phyloP scores from a whole-genome alignment of 2,329 filamentous ascomycete genomes.

The Aspergillus eucalypticola region DNA sequence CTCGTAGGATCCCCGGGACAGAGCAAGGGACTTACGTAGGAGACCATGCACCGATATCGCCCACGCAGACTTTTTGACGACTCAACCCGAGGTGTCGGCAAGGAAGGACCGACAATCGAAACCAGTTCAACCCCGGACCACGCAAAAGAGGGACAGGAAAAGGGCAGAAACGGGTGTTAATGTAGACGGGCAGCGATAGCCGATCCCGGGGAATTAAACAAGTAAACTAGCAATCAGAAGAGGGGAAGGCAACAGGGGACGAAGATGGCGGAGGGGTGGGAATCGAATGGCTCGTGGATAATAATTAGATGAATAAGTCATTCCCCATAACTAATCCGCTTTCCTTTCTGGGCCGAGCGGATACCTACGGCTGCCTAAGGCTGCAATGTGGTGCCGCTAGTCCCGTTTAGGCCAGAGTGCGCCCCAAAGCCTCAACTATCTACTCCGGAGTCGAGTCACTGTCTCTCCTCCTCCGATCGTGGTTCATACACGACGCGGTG shows the following conservation, averaged over 20 bases:
- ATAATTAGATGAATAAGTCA: slow-evolving; percentile 9
- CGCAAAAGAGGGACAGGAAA: neutral
- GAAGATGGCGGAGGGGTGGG: slow-evolving; percentile 2
- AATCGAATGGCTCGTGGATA: slow-evolving; percentile 4
- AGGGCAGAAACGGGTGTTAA: neutral
- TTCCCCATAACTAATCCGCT: slow-evolving; percentile 7
- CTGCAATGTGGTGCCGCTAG: neutral
- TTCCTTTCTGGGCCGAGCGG: slow-evolving; percentile 1
- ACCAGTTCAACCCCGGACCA: slow-evolving; percentile 2
- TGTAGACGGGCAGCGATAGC: neutral
- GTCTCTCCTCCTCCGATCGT: neutral
- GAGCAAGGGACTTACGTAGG: slow-evolving; percentile 4
- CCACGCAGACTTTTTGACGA: slow-evolving; percentile 22
- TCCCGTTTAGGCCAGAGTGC: neutral
- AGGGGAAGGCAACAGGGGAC: slow-evolving; percentile 1
- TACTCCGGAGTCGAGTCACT: neutral
- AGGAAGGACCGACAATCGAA: slow-evolving; percentile 4
- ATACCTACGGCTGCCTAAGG: neutral
- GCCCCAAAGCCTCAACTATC: slow-evolving; percentile 1
- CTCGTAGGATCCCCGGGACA: neutral
- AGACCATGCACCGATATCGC: slow-evolving; percentile 13
- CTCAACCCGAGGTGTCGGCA: slow-evolving; percentile 8
- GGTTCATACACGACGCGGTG: neutral
- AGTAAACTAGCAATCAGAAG: neutral
- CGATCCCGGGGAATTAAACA: neutral